Base-by-base conservation (phyloP, 495 filamentous ascomycete genomes). In the Beverwykella pulmonaria region DNA sequence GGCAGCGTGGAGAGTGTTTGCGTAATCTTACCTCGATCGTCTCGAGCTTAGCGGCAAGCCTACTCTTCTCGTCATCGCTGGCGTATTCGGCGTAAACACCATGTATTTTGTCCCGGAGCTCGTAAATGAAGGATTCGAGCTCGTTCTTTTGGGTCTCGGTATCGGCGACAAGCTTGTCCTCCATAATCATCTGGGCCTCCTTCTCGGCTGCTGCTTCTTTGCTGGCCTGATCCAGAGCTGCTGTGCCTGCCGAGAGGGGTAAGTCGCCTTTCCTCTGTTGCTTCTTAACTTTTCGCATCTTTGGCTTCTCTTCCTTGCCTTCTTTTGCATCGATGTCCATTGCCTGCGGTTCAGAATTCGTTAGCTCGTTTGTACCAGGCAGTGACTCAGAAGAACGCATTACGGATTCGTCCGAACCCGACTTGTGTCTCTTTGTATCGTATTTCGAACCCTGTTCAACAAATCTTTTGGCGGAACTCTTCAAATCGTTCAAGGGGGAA, bases 141-240 rank as follows among this genome's bases (percentile, higher is more conserved):
- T 97, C 94, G 82, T 99, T 99, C 91, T 98, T 98, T 85, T 94
- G 95, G 82, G 98, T 92, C 75, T 98, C 94, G 23, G 94, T 99
- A 77, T 98, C 95, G 59, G 92, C 92, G 46, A 99, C 93, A 39
- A 97, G 86, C 83, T 98, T 99, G 81, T 99, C 94, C 77, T 98
- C 92, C 88, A 94, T 93, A 74, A 92, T 84, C 94, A 99, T 97
- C 65, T 87, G 70, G 61, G 86, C 85, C 79, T 99, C 94, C 75
- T 87, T 87, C 84, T 98, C 95, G 34, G 83, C 78, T 68, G 83
- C 79, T 49, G 78, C 73, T 58, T 88, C 82, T 83, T 90, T 96
- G 75, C 80, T 75, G 15, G 78, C 60, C 54, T 84, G 75, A 58
- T 97, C 92, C 54, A 96, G 81, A 44, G 92, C 88, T 23, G 91